Evolutionary conservation across 2,329 filamentous ascomycete genomes (phyloP).

Genomic region (Xylaria sp.): DNA sequence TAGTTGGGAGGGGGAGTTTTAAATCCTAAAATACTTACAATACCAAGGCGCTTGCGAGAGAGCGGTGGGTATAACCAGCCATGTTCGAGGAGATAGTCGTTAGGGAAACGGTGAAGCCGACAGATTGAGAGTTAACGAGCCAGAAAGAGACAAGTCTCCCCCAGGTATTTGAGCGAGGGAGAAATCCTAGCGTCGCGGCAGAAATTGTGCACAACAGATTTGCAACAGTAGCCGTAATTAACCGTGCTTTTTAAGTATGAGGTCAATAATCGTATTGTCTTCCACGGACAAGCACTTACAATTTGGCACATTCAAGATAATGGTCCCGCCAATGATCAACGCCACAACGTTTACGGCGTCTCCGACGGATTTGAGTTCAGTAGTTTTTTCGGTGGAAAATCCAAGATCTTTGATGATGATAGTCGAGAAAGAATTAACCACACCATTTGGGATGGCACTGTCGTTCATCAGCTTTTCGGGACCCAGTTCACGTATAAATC

Average conservation of each 20-base stretch:
- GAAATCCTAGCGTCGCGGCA: conserved; percentile 49
- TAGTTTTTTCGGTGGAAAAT: conserved; percentile 49
- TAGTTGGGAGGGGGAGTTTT: not conserved
- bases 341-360: conserved; percentile 53
- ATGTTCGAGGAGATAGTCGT: conserved; percentile 51
- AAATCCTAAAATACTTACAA: conserved; percentile 38
- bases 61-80: conserved; percentile 51
- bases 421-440: conserved; percentile 51
- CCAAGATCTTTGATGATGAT: conserved; percentile 50
- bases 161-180: conserved; percentile 50
- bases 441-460: conserved; percentile 46
- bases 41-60: conserved; percentile 49
- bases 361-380: conserved; percentile 50
- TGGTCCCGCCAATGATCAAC: conserved; percentile 48
- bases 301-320: conserved; percentile 25
- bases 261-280: not conserved
- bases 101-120: conserved; percentile 51
- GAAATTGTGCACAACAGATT: conserved; percentile 51
- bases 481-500: not conserved
- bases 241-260: not conserved
- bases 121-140: conserved; percentile 52
- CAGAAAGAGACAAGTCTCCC: conserved; percentile 50
- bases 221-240: conserved; percentile 40
- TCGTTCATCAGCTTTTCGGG: not conserved
- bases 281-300: not conserved